Evolutionary conservation across 1,284 basidiomycete species (phyloP).

Genomic region (Prillingera fragicola): DNA sequence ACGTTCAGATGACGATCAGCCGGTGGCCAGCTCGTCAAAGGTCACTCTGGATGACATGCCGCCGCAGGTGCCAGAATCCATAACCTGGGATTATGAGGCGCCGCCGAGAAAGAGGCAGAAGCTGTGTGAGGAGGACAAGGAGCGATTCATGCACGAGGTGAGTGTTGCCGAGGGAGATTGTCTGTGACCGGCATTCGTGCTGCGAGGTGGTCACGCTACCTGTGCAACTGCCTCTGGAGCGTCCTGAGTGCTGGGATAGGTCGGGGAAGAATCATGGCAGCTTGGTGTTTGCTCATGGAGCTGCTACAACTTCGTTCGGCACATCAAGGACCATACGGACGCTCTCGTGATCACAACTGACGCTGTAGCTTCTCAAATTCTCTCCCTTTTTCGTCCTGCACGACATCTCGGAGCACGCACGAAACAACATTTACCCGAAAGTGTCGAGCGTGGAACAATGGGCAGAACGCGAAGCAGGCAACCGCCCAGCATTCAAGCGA

Average conservation of each 20-base stretch:
- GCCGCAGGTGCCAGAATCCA: slow-evolving; percentile 24
- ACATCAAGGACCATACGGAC: too few relatives aligned
- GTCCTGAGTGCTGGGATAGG: too few relatives aligned
- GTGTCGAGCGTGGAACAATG: slow-evolving; percentile 34
- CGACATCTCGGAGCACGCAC: slow-evolving; percentile 38
- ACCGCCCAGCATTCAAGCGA: slow-evolving; percentile 11
- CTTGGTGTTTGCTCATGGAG: too few relatives aligned
- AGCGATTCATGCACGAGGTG: slow-evolving; percentile 37
- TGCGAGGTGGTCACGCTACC: not conserved
- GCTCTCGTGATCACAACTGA: too few relatives aligned
- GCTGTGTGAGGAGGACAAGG: slow-evolving; percentile 29
- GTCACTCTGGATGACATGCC: slow-evolving; percentile 29
- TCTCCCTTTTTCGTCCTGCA: slow-evolving; percentile 33
- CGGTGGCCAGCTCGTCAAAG: slow-evolving; percentile 27
- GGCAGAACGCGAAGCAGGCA: slow-evolving; percentile 15
- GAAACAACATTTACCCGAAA: slow-evolving; percentile 29
- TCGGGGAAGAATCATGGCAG: too few relatives aligned
- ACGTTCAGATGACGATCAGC: too few relatives aligned
- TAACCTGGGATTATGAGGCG: slow-evolving; percentile 34
- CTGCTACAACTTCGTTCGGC: too few relatives aligned
- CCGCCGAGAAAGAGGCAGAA: slow-evolving; percentile 1
- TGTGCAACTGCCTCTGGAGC: too few relatives aligned
- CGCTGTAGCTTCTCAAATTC: slow-evolving; percentile 36
- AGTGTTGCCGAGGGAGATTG: too few relatives aligned
- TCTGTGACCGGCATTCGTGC: too few relatives aligned